Evolutionary conservation across 1,284 basidiomycete species (phyloP).

Genomic region (Microbotryum silenes-acaulis): DNA sequence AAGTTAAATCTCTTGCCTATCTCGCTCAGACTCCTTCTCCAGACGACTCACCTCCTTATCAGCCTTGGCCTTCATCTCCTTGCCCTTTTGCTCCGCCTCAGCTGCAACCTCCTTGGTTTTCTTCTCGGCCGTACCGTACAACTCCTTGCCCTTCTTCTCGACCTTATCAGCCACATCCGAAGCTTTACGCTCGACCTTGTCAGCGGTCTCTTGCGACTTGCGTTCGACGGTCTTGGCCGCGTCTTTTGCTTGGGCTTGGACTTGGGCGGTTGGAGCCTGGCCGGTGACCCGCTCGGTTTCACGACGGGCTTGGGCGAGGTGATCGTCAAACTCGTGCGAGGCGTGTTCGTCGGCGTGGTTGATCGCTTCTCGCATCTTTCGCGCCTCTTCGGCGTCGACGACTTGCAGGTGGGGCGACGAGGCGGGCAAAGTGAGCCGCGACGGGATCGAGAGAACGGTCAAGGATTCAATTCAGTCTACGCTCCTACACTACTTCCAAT

Average conservation of each 20-base stretch:
- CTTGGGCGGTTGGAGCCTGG: constrained; percentile 50
- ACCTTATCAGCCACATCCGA: neutral
- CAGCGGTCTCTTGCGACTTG: constrained; percentile 55
- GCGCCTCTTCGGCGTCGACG: constrained; percentile 17
- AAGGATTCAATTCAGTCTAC: too few relatives aligned
- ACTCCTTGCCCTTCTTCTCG: neutral
- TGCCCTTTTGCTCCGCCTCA: neutral
- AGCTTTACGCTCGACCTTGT: constrained; percentile 54
- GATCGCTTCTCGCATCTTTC: constrained; percentile 15
- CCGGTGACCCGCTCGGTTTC: constrained; percentile 52
- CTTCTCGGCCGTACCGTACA: too few relatives aligned
- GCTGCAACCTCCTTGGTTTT: neutral
- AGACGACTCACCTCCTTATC: constrained; percentile 12
- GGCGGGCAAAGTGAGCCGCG: too few relatives aligned
- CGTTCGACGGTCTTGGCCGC: constrained; percentile 54
- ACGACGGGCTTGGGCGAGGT: constrained; percentile 10
- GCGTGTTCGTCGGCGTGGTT: constrained; percentile 21
- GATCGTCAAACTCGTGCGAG: constrained; percentile 14
- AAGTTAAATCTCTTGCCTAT: neutral
- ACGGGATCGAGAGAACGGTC: too few relatives aligned
- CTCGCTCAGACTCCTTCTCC: neutral
- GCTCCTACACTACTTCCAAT: too few relatives aligned
- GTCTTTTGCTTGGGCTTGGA: constrained; percentile 43
- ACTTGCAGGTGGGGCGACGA: constrained; percentile 8
- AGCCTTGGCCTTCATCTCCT: neutral